Evolutionary conservation across 1,284 basidiomycete genomes (phyloP).

Genomic region (Sporisorium iseilematis-ciliati): DNA sequence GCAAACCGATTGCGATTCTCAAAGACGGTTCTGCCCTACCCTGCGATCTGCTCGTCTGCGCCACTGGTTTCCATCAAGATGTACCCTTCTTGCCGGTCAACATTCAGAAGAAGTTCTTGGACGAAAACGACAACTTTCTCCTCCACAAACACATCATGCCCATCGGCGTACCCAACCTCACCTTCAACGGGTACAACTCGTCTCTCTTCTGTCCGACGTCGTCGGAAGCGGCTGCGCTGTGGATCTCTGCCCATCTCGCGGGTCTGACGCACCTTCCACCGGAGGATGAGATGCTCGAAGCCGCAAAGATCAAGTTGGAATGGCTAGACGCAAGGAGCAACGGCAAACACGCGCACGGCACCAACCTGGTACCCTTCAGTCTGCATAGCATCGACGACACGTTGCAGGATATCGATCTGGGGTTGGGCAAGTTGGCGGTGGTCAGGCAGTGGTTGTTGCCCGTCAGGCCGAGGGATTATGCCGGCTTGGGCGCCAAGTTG

Average conservation of each 20-base stretch:
- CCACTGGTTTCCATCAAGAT: conserved; percentile 60
- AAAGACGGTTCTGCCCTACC: conserved; percentile 35
- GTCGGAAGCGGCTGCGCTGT: conserved; percentile 57
- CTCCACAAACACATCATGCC: conserved; percentile 59
- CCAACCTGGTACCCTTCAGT: conserved; percentile 62
- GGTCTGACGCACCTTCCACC: conserved; percentile 45
- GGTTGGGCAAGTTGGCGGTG: conserved; percentile 26
- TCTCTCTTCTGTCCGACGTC: conserved; percentile 60
- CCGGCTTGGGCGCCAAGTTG: conserved; percentile 12
- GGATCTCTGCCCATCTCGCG: conserved; percentile 58
- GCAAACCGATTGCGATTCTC: conserved; percentile 30
- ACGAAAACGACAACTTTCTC: conserved; percentile 56
- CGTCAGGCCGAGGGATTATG: conserved; percentile 49
- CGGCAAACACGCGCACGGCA: conserved; percentile 58
- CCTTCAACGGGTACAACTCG: conserved; percentile 62
- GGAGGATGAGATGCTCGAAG: conserved; percentile 29
- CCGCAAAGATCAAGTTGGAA: conserved; percentile 43
- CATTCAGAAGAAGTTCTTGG: conserved; percentile 50
- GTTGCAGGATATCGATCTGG: conserved; percentile 46
- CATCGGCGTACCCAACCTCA: conserved; percentile 48
- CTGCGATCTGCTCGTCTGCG: conserved; percentile 54
- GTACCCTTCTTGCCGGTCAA: conserved; percentile 49
- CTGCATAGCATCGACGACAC: conserved; percentile 62
- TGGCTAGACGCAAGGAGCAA: conserved; percentile 56
- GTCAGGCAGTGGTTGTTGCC: conserved; percentile 60